These are phyloP conservation scores for Lentinula raphanica DNA, from an alignment of 768 basidiomycete genomes.

Conservation along the genomic window DNA sequence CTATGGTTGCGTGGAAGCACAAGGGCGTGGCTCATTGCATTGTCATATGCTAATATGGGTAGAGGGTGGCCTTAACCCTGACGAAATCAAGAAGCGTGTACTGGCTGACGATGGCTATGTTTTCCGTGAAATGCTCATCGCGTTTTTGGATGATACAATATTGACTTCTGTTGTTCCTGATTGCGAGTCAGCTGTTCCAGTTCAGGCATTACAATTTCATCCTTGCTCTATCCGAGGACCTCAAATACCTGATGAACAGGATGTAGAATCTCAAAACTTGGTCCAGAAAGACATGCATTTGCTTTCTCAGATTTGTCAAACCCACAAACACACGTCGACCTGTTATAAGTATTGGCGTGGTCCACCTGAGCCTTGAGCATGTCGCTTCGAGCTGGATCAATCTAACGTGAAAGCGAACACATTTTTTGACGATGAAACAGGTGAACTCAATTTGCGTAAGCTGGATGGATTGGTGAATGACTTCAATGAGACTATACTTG, in stretches of 20 bases:
- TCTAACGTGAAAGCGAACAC: constrained; percentile 10
- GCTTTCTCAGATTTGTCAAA: constrained; percentile 22
- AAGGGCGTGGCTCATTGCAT: no score
- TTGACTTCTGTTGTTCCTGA: constrained; percentile 18
- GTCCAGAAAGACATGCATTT: constrained; percentile 18
- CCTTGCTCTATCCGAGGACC: no score
- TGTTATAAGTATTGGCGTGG: constrained; percentile 35
- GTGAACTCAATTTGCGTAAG: constrained; percentile 24
- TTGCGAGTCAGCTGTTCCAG: background rate
- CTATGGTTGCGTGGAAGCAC: constrained; percentile 38
- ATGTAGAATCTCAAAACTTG: no score
- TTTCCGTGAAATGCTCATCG: constrained; percentile 16
- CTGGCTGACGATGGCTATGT: constrained; percentile 5
- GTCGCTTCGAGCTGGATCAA: constrained; percentile 26
- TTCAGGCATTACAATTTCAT: constrained; percentile 18
- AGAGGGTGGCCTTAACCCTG: no score
- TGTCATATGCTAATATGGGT: no score
- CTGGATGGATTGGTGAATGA: constrained; percentile 39
- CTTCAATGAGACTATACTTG: constrained; percentile 35
- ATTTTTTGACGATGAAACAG: constrained; percentile 24
- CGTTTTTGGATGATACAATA: constrained; percentile 22
- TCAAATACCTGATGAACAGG: background rate
- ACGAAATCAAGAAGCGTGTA: constrained; percentile 18
- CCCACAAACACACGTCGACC: constrained; percentile 26
- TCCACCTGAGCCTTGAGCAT: constrained; percentile 15